Evolutionary conservation across 179 eudicot genomes (phyloP), one percentile per base, ranked within the genome.

Genomic region (Silene vulgaris): DNA sequence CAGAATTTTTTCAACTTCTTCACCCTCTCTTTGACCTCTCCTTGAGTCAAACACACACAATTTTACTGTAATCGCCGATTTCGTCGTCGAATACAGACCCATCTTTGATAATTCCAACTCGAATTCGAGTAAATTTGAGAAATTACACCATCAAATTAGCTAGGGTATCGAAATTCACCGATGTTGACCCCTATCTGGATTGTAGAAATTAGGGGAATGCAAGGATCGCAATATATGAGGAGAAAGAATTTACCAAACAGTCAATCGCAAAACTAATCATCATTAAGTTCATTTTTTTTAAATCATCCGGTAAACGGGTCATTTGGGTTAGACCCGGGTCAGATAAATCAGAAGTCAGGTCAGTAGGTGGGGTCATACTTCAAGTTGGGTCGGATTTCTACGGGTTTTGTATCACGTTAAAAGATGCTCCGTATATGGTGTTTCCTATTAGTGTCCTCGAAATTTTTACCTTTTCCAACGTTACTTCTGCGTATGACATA

Each of bases 1-100:
- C 69, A 93, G 83, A 70, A 93, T 89, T 76, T 93, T 93, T 54
- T 93, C 98, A 65, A 90, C 82, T 78, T 94, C 98, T 74, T 91
- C 83, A 37, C 98, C 98, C 84, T 94, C 98, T 73, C 84, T 79
- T 68, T 91, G 96, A 7, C 98, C 98, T 78, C 98, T 91, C 67
- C 85, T 84, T 77, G 88, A 73, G 79, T 94, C 98, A 85, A 94
- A 94, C 74, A 94, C 86, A 80, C 98, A 91, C 50, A 94, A 80
- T 75, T 88, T 90, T 74, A 89, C 83, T 11, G 90, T 84, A 70
- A 87, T 96, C 52, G 73, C 82, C 54, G 83, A 75, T 62, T 78
- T 81, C 74, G 86, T 71, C 13, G 80, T 82, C 28, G 97, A 81
- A 13, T 96, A 84, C 17, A 91, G 74, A 7, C 98, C 95, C 98